phyloP scores from a whole-genome alignment of 345 rosid genomes.

The Populus nigra region DNA sequence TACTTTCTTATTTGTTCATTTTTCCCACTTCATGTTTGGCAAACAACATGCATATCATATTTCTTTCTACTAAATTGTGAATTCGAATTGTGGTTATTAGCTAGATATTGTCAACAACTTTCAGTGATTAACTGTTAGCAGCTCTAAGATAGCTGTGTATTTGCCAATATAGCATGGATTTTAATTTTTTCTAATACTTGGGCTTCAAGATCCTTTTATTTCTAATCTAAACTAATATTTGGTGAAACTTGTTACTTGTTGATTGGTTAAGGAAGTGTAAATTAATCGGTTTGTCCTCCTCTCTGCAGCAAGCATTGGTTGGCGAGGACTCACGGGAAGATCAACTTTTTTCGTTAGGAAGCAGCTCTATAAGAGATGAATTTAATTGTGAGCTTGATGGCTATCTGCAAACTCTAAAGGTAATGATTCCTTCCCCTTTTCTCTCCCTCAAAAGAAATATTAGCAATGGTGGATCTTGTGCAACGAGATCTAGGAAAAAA shows the following conservation, averaged over 20 bases:
- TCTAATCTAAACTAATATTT: not conserved
- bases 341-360: conserved; percentile 73
- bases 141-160: not conserved
- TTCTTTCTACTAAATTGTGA: not conserved
- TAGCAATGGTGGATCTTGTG: not conserved
- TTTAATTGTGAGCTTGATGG: conserved; percentile 59
- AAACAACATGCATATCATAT: not conserved
- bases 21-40: not conserved
- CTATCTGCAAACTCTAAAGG: conserved; percentile 72
- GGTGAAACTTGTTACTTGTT: not conserved
- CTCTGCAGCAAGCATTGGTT: conserved; percentile 86
- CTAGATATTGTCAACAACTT: not conserved
- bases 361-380: conserved; percentile 48
- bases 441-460: not conserved
- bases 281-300: not conserved
- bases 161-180: not conserved
- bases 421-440: conserved; percentile 18
- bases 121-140: not conserved
- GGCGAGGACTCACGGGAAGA: conserved; percentile 88
- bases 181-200: not conserved
- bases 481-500: not conserved
- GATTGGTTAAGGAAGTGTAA: not conserved
- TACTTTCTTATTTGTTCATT: not conserved
- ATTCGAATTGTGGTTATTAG: not conserved
- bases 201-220: not conserved